Evolutionary conservation across 2,329 filamentous ascomycete species (phyloP).

Genomic region (Fusarium sp.): DNA sequence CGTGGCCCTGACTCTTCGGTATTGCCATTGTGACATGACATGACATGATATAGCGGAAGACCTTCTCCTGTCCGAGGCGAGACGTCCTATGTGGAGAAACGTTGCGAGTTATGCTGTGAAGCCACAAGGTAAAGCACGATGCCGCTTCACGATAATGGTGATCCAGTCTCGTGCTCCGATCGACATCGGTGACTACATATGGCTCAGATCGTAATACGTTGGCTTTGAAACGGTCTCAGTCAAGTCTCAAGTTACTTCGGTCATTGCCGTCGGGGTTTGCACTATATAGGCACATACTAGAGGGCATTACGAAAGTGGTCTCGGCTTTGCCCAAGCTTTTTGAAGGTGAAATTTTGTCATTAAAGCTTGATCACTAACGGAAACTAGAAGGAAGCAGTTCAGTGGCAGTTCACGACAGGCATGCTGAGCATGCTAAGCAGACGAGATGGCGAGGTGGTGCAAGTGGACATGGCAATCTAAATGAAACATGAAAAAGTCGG

Average conservation of each 20-base stretch:
- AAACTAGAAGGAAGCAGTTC: not conserved
- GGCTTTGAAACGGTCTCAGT: constrained; percentile 20
- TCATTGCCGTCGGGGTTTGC: constrained; percentile 11
- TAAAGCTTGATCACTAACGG: not conserved
- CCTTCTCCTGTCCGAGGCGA: not conserved
- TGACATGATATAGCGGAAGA: constrained; percentile 1
- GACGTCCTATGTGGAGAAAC: constrained; percentile 12
- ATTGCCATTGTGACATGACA: not conserved
- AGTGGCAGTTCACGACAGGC: not conserved
- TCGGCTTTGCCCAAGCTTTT: not conserved
- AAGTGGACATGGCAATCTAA: constrained; percentile 31
- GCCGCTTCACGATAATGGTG: constrained; percentile 9
- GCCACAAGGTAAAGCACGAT: constrained; percentile 6
- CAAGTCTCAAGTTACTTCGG: constrained; percentile 15
- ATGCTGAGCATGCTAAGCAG: not conserved
- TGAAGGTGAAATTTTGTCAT: not conserved
- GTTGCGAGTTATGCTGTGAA: constrained; percentile 7
- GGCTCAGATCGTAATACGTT: constrained; percentile 5
- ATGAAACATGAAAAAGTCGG: constrained; percentile 32
- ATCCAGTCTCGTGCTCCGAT: constrained; percentile 7
- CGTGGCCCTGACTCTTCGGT: constrained; percentile 7
- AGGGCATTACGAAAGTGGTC: not conserved
- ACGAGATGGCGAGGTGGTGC: not conserved
- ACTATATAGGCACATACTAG: not conserved
- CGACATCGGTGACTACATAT: not conserved